phyloP scores from a whole-genome alignment of 495 filamentous ascomycete species.

The Mycothermus thermophilus region DNA sequence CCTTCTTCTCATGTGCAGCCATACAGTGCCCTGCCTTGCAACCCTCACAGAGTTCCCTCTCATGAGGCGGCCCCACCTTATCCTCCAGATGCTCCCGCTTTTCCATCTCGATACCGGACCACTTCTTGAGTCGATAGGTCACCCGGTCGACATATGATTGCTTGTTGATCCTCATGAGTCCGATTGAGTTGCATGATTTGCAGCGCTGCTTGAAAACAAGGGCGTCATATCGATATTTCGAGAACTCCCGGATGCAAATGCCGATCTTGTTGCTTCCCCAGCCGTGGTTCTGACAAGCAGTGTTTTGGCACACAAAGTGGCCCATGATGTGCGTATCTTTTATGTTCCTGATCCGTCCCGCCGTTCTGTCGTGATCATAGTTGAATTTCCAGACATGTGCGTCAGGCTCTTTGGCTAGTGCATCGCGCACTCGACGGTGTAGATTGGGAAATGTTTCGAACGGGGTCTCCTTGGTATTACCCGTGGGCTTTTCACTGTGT shows the following conservation, averaged over 20 bases:
- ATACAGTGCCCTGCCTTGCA: conserved; percentile 12
- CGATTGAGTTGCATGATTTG: conserved; percentile 12
- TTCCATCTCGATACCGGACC: conserved; percentile 12
- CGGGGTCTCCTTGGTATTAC: no score
- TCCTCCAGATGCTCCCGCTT: not conserved
- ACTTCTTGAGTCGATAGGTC: conserved; percentile 17
- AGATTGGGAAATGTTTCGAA: no score
- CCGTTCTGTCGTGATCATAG: no score
- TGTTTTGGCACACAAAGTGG: conserved; percentile 13
- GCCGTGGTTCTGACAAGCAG: conserved; percentile 7
- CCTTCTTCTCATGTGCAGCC: no score
- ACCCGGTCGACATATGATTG: conserved; percentile 19
- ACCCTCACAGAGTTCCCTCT: conserved; percentile 16
- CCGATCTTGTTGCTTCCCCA: conserved; percentile 20
- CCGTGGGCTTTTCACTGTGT: no score
- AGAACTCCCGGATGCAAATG: conserved; percentile 14
- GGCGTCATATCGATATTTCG: conserved; percentile 17
- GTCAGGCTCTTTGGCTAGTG: no score
- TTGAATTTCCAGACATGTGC: no score
- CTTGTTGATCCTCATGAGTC: conserved; percentile 12
- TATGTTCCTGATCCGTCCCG: no score
- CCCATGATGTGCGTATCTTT: conserved; percentile 22
- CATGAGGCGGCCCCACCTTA: conserved; percentile 8
- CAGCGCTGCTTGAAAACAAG: conserved; percentile 19
- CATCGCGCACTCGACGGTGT: no score